These are phyloP conservation scores for Coemansia sp. DNA, from an alignment of 192 early-diverging fungal genomes.

Conservation along the genomic window DNA sequence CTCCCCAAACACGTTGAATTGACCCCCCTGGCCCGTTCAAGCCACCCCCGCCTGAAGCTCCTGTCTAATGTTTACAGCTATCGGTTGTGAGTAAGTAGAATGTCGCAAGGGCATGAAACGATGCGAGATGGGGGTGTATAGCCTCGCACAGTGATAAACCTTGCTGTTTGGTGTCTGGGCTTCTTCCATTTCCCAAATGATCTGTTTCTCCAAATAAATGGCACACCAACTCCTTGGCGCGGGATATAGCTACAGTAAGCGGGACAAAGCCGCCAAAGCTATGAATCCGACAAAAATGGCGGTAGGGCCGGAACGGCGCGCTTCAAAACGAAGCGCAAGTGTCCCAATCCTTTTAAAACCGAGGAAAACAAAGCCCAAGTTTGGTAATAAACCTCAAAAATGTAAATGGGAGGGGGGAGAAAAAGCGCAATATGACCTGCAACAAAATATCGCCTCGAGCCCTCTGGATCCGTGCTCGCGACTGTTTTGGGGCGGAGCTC, in stretches of 20 bases:
- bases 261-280: background rate
- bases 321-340: constrained; percentile 36
- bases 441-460: background rate
- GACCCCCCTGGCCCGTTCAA: too few relatives aligned
- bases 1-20: too few relatives aligned
- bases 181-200: background rate
- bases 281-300: constrained; percentile 25
- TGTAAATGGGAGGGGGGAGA: background rate
- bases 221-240: constrained; percentile 48
- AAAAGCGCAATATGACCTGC: constrained; percentile 1
- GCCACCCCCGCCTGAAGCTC: too few relatives aligned
- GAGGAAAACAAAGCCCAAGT: constrained; percentile 5
- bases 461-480: background rate
- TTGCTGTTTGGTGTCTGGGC: constrained; percentile 34
- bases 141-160: constrained; percentile 39
- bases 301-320: constrained; percentile 5
- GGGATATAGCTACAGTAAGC: constrained; percentile 24
- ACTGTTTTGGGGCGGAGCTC: constrained; percentile 28
- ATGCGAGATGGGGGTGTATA: constrained; percentile 3
- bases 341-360: constrained; percentile 8
- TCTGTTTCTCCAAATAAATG: constrained; percentile 1
- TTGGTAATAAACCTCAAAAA: constrained; percentile 12
- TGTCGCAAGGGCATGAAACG: constrained; percentile 52
- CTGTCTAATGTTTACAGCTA: too few relatives aligned
- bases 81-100: too few relatives aligned